These are phyloP conservation scores for Begonia fuchsioides DNA, from an alignment of 306 rosid genomes.

Conservation along the genomic window DNA sequence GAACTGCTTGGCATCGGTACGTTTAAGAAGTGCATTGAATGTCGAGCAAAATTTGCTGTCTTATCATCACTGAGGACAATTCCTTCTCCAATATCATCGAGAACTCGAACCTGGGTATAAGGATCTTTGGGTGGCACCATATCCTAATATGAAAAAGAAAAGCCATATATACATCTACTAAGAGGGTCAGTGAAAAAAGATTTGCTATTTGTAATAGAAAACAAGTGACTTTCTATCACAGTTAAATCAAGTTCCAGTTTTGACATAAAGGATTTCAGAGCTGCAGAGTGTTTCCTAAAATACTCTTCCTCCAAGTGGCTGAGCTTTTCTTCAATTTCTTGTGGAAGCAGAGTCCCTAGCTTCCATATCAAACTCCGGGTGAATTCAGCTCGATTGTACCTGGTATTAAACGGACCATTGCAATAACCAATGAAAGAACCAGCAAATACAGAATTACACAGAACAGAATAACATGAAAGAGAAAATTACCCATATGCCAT, in stretches of 20 bases:
- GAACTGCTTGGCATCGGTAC: conserved; percentile 78
- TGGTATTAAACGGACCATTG: conserved; percentile 18
- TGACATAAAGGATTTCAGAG: conserved; percentile 55
- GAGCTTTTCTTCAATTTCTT: conserved; percentile 63
- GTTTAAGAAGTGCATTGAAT: conserved; percentile 88
- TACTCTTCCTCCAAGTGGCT: conserved; percentile 56
- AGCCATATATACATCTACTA: neutral
- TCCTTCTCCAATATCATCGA: conserved; percentile 71
- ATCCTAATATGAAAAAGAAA: conserved; percentile 42
- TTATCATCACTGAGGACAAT: conserved; percentile 67
- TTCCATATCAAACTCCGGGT: conserved; percentile 60
- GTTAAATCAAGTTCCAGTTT: conserved; percentile 46
- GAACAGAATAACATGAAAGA: neutral
- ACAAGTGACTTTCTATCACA: conserved; percentile 49
- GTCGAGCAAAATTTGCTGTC: conserved; percentile 58
- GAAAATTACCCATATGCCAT: conserved; percentile 59
- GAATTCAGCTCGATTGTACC: conserved; percentile 58
- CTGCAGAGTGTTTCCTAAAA: conserved; percentile 55
- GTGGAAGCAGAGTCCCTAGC: conserved; percentile 58
- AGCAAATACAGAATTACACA: neutral
- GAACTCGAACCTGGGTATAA: conserved; percentile 76
- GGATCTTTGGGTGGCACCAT: conserved; percentile 98
- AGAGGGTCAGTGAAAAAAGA: neutral
- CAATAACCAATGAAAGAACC: neutral
- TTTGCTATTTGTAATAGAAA: neutral